A percentile compares a stretch with the other conserved stretches of the same genome.
Conservation (phyloP, 768 basidiomycete species). For the Auriculariales sp. region DNA sequence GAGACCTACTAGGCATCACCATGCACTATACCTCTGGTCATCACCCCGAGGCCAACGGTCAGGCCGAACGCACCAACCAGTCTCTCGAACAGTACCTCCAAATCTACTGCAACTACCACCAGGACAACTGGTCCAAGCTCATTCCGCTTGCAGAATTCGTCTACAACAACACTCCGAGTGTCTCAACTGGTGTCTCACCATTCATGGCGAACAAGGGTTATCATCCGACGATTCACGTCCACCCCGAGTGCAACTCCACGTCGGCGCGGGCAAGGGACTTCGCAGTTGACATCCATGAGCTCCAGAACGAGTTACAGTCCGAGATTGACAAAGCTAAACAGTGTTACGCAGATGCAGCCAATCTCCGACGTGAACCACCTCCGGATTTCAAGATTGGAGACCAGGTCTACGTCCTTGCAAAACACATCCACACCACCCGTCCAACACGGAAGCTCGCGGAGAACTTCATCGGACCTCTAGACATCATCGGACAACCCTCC, state of each 20-base stretch:
- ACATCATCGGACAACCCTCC: too few relatives aligned
- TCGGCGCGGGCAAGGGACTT: constrained; percentile 11
- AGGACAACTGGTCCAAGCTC: constrained; percentile 20
- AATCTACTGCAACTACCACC: constrained; percentile 14
- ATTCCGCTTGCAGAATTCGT: constrained; percentile 20
- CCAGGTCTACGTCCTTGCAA: too few relatives aligned
- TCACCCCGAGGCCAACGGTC: constrained; percentile 5
- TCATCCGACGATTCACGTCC: constrained; percentile 11
- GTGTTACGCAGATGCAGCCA: constrained; percentile 7
- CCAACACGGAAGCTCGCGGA: too few relatives aligned
- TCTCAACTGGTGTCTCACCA: constrained; percentile 17
- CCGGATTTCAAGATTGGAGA: too few relatives aligned
- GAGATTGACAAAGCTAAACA: constrained; percentile 10
- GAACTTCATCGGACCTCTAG: too few relatives aligned
- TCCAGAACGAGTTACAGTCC: constrained; percentile 9
- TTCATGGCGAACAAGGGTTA: constrained; percentile 19
- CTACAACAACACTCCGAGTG: constrained; percentile 15
- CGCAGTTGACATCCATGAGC: constrained; percentile 10
- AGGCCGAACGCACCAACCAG: constrained; percentile 16
- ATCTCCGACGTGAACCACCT: too few relatives aligned
- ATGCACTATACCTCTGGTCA: constrained; percentile 5
- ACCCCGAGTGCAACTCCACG: constrained; percentile 8
- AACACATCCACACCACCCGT: too few relatives aligned
- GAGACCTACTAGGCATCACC: too few relatives aligned
- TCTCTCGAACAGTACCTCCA: constrained; percentile 17